These are phyloP conservation scores for Nissolia schottii DNA, from an alignment of 306 rosid species.

Conservation along the genomic window DNA sequence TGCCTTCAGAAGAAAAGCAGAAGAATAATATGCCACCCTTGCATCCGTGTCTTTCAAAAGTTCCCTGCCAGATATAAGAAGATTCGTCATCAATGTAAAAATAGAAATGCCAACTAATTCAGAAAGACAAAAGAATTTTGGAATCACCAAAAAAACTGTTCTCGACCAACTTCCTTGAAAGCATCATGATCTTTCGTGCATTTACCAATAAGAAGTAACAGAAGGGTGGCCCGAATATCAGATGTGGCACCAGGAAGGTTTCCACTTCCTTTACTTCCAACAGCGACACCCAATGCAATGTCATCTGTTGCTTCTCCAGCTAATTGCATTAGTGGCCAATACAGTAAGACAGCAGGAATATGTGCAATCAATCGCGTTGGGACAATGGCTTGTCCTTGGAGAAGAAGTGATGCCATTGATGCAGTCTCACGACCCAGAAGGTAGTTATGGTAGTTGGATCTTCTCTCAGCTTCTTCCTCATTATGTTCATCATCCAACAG, in stretches of 20 bases:
- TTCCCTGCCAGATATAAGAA: constrained; percentile 55
- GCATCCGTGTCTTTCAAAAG: constrained; percentile 97
- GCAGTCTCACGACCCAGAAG: constrained; percentile 61
- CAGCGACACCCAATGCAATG: constrained; percentile 90
- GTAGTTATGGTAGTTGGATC: constrained; percentile 40
- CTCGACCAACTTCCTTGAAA: constrained; percentile 80
- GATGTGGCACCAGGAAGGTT: constrained; percentile 94
- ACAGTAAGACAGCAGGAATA: constrained; percentile 87
- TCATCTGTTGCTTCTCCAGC: constrained; percentile 97
- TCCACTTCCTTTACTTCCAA: constrained; percentile 99
- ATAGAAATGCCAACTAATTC: neutral
- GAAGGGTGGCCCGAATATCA: constrained; percentile 88
- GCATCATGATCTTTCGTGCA: constrained; percentile 87
- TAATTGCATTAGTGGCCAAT: constrained; percentile 96
- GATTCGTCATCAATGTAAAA: neutral
- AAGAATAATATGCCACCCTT: constrained; percentile 93
- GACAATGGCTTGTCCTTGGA: constrained; percentile 84
- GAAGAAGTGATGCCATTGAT: constrained; percentile 81
- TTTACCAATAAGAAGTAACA: constrained; percentile 93
- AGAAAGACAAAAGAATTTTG: constrained; percentile 5
- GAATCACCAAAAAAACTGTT: constrained; percentile 85
- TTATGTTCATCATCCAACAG: constrained; percentile 42
- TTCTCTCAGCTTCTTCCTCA: constrained; percentile 53
- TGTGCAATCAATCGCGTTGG: constrained; percentile 92
- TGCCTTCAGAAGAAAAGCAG: constrained; percentile 98